These are phyloP conservation scores for Sporothrix mexicana DNA, from an alignment of 2,329 filamentous ascomycete genomes.

Conservation along the genomic window DNA sequence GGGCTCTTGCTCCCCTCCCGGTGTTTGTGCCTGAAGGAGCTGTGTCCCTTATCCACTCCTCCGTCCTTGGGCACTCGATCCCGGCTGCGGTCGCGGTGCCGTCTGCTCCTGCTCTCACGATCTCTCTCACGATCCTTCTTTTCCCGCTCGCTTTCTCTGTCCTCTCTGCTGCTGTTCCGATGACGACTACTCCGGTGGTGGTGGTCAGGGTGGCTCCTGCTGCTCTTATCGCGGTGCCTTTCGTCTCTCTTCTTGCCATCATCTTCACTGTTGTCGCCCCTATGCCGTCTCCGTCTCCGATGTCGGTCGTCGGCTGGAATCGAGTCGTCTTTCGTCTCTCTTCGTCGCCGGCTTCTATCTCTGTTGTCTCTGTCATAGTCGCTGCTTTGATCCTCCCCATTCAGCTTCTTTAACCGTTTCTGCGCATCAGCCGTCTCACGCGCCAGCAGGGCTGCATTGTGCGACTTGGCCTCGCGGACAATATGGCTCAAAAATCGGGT, in stretches of 20 bases:
- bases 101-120: neutral
- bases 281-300: neutral
- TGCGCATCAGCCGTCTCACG: constrained; percentile 82
- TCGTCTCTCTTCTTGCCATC: neutral
- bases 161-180: constrained; percentile 12
- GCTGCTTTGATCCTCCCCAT: neutral
- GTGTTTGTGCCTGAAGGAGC: constrained; percentile 17
- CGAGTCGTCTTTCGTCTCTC: neutral
- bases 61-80: neutral
- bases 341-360: neutral
- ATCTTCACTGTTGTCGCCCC: neutral
- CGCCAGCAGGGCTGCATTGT: constrained; percentile 85
- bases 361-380: neutral
- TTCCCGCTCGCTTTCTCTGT: neutral
- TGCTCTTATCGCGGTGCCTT: neutral
- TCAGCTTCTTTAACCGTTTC: constrained; percentile 68
- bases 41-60: neutral
- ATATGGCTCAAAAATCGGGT: constrained; percentile 87
- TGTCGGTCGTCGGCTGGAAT: constrained; percentile 9
- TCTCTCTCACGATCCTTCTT: neutral
- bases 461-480: constrained; percentile 83
- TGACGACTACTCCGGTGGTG: neutral
- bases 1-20: constrained; percentile 2
- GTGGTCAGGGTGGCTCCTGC: neutral
- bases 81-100: neutral